Evolutionary conservation across 2,329 filamentous ascomycete genomes (phyloP).

Genomic region (Trichoderma hamatum): DNA sequence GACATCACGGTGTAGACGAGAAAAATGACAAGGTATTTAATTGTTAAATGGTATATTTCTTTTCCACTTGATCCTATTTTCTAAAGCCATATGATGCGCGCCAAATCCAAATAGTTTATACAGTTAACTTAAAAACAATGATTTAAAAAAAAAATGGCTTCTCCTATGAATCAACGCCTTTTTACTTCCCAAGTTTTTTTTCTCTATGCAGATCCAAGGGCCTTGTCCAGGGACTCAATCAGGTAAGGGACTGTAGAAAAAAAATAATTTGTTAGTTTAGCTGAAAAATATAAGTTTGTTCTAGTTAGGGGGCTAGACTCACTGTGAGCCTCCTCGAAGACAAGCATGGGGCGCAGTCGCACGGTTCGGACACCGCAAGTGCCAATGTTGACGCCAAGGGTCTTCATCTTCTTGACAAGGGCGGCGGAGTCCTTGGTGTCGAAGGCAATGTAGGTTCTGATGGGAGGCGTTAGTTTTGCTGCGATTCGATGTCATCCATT

Average conservation of each 20-base stretch:
- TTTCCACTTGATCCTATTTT: neutral
- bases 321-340: conserved; percentile 74
- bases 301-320: conserved; percentile 9
- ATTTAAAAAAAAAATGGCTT: neutral
- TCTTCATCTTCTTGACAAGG: conserved; percentile 72
- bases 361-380: conserved; percentile 72
- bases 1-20: neutral
- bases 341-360: conserved; percentile 76
- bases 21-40: neutral
- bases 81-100: neutral
- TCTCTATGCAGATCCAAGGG: conserved; percentile 9
- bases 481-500: neutral
- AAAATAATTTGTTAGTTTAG: neutral
- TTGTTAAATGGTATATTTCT: neutral
- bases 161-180: neutral
- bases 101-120: neutral
- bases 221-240: conserved; percentile 20
- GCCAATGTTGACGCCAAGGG: conserved; percentile 74
- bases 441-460: conserved; percentile 74
- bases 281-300: neutral
- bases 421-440: conserved; percentile 71
- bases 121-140: neutral
- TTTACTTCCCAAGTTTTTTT: neutral
- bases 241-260: neutral
- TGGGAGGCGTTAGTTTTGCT: neutral